Evolutionary conservation across 2,329 filamentous ascomycete genomes (phyloP).

Genomic region (Trichoderma simmonsii): DNA sequence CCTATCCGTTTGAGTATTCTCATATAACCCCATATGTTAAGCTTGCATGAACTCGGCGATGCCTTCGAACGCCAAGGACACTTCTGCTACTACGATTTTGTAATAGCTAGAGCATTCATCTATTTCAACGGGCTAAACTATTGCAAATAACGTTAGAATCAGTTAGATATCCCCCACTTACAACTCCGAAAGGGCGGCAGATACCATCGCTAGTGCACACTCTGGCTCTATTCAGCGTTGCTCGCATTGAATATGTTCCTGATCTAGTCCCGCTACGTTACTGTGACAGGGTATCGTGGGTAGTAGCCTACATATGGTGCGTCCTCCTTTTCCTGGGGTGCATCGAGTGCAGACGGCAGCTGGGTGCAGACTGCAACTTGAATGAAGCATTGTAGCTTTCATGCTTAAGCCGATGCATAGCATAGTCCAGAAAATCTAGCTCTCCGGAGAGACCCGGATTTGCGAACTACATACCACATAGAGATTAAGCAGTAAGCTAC

Average conservation of each 20-base stretch:
- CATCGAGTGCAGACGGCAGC: background rate
- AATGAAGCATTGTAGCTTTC: background rate
- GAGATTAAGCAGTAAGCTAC: background rate
- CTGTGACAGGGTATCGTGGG: background rate
- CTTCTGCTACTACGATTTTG: background rate
- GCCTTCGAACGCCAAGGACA: background rate
- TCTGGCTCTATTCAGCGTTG: background rate
- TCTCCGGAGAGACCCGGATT: background rate
- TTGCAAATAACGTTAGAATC: background rate
- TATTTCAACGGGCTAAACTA: background rate
- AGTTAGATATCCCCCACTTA: background rate
- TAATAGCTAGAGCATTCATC: background rate
- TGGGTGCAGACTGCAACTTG: background rate
- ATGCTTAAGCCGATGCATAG: background rate
- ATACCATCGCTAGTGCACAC: background rate
- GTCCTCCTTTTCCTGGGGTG: background rate
- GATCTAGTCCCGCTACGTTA: background rate
- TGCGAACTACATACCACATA: background rate
- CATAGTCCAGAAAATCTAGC: background rate
- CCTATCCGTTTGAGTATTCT: background rate
- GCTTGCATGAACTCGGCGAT: background rate
- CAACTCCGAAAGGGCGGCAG: background rate
- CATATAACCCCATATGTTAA: background rate
- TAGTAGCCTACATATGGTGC: background rate
- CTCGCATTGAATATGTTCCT: background rate